phyloP scores from a whole-genome alignment of 176 grass and related monocot genomes.

The Themeda triandra region DNA sequence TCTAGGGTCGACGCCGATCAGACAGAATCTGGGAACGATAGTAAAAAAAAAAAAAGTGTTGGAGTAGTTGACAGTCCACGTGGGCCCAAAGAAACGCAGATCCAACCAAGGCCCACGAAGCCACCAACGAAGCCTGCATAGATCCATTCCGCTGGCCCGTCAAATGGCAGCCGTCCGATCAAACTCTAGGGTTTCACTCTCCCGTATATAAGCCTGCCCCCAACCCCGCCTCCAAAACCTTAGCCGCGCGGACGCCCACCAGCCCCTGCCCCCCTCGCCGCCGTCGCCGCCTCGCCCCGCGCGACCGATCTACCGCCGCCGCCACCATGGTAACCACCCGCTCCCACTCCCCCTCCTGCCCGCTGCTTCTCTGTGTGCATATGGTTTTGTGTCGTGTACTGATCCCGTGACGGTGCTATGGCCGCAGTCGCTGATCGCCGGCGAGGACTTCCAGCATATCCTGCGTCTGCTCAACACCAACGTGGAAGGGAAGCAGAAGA shows the following conservation, averaged over 20 bases:
- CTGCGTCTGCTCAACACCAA: slow-evolving; percentile 94
- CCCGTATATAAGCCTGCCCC: neutral
- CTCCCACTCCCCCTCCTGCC: too few relatives aligned
- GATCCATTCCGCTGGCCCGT: neutral
- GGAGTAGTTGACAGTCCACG: neutral
- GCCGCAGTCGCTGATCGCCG: slow-evolving; percentile 62
- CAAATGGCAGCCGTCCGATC: slow-evolving; percentile 41
- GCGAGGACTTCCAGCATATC: slow-evolving; percentile 95
- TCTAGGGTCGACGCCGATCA: too few relatives aligned
- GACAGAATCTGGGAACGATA: too few relatives aligned
- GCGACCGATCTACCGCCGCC: neutral
- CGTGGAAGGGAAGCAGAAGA: slow-evolving; percentile 96
- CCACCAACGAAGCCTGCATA: neutral
- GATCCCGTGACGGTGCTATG: neutral
- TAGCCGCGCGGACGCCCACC: slow-evolving; percentile 24
- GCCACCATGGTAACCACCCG: slow-evolving; percentile 40
- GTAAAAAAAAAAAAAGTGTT: too few relatives aligned
- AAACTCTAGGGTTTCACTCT: slow-evolving; percentile 36
- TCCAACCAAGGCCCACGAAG: neutral
- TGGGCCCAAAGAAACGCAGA: neutral
- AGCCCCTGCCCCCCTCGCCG: neutral
- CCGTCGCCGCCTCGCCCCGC: neutral
- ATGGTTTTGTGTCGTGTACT: neutral
- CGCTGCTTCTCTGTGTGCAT: neutral
- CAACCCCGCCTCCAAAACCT: neutral